Evolutionary conservation across 176 grass and related monocot species (phyloP).

Genomic region (Rhynchospora pubera): DNA sequence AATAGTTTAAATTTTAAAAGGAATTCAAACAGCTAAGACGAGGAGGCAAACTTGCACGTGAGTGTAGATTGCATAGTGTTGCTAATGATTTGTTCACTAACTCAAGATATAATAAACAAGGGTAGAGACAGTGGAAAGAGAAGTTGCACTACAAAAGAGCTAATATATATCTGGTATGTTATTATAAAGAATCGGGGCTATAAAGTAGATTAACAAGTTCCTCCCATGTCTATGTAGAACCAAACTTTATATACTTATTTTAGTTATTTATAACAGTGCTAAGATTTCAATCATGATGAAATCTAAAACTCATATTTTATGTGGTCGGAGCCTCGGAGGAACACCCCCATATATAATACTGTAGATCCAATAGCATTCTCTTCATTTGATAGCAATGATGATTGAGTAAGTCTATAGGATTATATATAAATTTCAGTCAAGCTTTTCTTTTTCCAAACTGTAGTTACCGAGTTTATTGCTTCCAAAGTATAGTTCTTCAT

Average conservation of each 20-base stretch:
- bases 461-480: neutral
- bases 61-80: neutral
- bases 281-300: constrained; percentile 10
- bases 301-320: constrained; percentile 3
- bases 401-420: neutral
- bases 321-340: neutral
- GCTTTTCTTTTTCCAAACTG: neutral
- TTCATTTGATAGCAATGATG: neutral
- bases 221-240: constrained; percentile 3
- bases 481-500: neutral
- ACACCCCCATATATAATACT: neutral
- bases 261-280: constrained; percentile 2
- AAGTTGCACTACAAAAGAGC: constrained; percentile 16
- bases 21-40: too few relatives aligned
- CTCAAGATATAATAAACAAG: constrained; percentile 21
- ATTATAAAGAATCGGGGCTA: neutral
- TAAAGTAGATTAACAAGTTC: constrained; percentile 16
- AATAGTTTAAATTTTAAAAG: neutral
- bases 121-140: constrained; percentile 10
- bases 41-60: neutral
- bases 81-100: constrained; percentile 25
- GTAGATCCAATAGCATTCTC: neutral
- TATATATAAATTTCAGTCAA: neutral
- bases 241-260: constrained; percentile 10
- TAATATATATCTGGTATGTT: constrained; percentile 9